Base-by-base conservation (phyloP, 805 yeast species). In the Kluyveromyces siamensis region DNA sequence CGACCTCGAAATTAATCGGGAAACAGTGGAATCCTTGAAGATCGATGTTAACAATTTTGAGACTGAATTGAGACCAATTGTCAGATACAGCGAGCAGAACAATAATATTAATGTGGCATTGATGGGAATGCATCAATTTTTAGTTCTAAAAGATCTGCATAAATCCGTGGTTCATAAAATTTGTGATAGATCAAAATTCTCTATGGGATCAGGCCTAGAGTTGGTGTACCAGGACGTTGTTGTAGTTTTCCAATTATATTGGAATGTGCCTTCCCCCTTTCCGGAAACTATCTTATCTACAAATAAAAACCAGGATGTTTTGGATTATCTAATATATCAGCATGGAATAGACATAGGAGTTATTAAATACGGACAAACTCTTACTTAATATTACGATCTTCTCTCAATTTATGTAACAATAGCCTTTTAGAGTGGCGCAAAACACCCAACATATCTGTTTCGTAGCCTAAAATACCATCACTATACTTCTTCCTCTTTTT, bases 401-500 rank as follows among this genome's bases (percentile, higher is more conserved):
- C 39, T 16, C 19, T 33, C 27, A 43, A 19, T 27, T 27, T 43
- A n/a, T 43, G 33, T 21, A 43, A 27, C 39, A 43, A 8, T 43
- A 27, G 11, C 18, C 45, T 43, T 36, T 43, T 43, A n/a, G 45
- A 43, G 17, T 43, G 45, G 30, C 45, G 45, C n/a, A 43, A 14
- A 16, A 43, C 45, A 17, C 45, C 45, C 18, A 43, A 21, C 45
- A 52, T 48, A 47, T 65, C 69, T 3, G 69, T 65, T 50, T 66
- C 69, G 48, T 61, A 63, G 2, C 68, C 69, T 14, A 65, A 47
- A 16, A 63, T 50, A 5, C 57, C 55, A 43, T 66, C 69, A 18
- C 52, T 57, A 51, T 55, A 64, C 53, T 58, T 63, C 57, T 59
- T 63, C 35, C 68, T 56, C 48, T 63, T 66, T 50, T 65, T 64